These are phyloP conservation scores for Alternaria solani DNA, from an alignment of 2,329 filamentous ascomycete genomes.

Conservation along the genomic window DNA sequence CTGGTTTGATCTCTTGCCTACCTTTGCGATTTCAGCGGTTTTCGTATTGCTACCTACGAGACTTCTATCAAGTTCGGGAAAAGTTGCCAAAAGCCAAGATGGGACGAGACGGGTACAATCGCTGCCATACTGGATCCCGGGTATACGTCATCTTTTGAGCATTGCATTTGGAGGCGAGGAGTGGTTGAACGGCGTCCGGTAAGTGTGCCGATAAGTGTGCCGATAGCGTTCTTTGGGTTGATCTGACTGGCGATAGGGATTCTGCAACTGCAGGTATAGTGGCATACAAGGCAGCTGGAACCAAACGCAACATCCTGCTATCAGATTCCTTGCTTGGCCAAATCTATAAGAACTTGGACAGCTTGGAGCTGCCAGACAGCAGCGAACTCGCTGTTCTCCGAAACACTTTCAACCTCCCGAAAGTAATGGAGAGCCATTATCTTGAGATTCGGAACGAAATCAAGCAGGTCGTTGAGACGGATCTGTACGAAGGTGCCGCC, in stretches of 20 bases:
- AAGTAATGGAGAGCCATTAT: conserved; percentile 27
- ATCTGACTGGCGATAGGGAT: conserved; percentile 36
- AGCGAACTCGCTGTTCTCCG: conserved; percentile 33
- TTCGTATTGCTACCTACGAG: conserved; percentile 42
- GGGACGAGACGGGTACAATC: conserved; percentile 55
- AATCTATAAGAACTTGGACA: conserved; percentile 29
- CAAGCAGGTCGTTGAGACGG: conserved; percentile 44
- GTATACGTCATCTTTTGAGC: conserved; percentile 64
- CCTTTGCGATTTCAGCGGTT: conserved; percentile 39
- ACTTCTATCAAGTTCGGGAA: conserved; percentile 34
- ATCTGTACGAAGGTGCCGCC: conserved; percentile 59
- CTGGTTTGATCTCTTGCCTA: conserved; percentile 40
- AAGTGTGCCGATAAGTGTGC: conserved; percentile 27
- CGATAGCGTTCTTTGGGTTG: background rate
- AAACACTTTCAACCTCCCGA: conserved; percentile 43
- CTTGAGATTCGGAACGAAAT: conserved; percentile 42
- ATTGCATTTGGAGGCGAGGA: conserved; percentile 55
- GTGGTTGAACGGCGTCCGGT: conserved; percentile 57
- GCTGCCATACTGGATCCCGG: conserved; percentile 68
- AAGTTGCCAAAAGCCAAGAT: conserved; percentile 28
- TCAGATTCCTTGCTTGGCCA: conserved; percentile 56
- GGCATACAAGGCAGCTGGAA: conserved; percentile 59
- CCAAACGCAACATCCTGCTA: conserved; percentile 60
- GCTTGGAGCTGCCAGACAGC: conserved; percentile 30
- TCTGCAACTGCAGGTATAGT: conserved; percentile 55